Evolutionary conservation across 257 asterid species (phyloP).

Genomic region (Sherardia arvensis): DNA sequence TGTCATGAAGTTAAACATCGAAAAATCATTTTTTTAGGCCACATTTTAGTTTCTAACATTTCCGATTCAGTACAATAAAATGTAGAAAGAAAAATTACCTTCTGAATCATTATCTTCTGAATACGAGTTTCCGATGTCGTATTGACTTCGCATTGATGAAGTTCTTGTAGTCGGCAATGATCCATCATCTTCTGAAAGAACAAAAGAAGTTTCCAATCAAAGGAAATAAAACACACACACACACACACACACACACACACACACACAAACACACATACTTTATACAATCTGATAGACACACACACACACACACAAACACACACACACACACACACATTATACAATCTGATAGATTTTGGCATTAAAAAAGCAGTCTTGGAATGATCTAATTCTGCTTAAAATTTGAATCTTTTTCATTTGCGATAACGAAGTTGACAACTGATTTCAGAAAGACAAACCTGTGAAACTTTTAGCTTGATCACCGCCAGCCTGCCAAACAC

Average conservation of each 20-base stretch:
- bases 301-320: no score
- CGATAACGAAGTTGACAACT: not conserved
- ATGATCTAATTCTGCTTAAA: not conserved
- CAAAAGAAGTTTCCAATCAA: constrained; percentile 13
- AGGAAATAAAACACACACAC: constrained; percentile 2
- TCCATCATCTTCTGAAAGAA: constrained; percentile 45
- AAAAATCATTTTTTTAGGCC: no score
- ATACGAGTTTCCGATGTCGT: constrained; percentile 40
- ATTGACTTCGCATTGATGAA: constrained; percentile 37
- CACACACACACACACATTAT: no score
- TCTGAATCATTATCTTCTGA: constrained; percentile 51
- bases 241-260: not conserved
- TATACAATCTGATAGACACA: not conserved
- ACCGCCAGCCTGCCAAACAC: constrained; percentile 36
- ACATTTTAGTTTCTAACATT: not conserved
- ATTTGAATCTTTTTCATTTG: not conserved
- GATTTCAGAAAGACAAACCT: constrained; percentile 27
- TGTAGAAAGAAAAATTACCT: constrained; percentile 23
- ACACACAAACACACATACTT: no score
- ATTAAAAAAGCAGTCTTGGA: no score
- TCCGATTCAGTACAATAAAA: not conserved
- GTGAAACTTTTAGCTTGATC: constrained; percentile 21
- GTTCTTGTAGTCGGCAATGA: constrained; percentile 32
- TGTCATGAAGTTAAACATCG: constrained; percentile 13
- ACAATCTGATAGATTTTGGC: not conserved